phyloP scores from a whole-genome alignment of 164 flowering plant genomes.

The Tetrastigma voinierianum region DNA sequence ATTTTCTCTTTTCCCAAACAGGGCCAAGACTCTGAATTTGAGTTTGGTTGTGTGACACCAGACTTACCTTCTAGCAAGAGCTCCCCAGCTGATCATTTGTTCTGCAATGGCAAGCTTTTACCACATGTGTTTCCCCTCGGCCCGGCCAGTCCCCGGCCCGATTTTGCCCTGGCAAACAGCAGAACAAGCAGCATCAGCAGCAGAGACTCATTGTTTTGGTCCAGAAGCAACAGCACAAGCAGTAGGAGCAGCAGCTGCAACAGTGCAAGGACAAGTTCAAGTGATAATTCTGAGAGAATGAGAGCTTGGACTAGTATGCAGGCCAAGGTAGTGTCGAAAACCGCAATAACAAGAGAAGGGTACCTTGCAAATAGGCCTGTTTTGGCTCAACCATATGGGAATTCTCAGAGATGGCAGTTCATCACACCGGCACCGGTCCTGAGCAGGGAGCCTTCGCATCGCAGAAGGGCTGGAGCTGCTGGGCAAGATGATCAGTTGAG shows the following conservation, averaged over 20 bases:
- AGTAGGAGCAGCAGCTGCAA: slow-evolving; percentile 63
- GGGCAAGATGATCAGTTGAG: slow-evolving; percentile 12
- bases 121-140: slow-evolving; percentile 59
- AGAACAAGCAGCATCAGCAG: slow-evolving; percentile 50
- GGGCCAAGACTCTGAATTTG: slow-evolving; percentile 36
- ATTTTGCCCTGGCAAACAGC: slow-evolving; percentile 20
- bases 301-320: background rate
- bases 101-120: slow-evolving; percentile 60
- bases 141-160: background rate
- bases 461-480: slow-evolving; percentile 1
- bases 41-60: slow-evolving; percentile 44
- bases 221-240: slow-evolving; percentile 61
- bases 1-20: slow-evolving; percentile 32
- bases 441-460: slow-evolving; percentile 23
- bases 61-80: slow-evolving; percentile 35
- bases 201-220: slow-evolving; percentile 51
- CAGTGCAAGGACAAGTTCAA: slow-evolving; percentile 54
- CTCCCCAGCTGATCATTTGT: slow-evolving; percentile 68
- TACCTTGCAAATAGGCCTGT: slow-evolving; percentile 8
- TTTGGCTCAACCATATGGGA: slow-evolving; percentile 25
- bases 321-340: slow-evolving; percentile 4
- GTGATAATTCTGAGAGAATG: slow-evolving; percentile 34
- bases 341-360: slow-evolving; percentile 8
- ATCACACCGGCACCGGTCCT: slow-evolving; percentile 41
- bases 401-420: slow-evolving; percentile 59